Conservation (phyloP, 306 rosid species). For the Castanea crenata region DNA sequence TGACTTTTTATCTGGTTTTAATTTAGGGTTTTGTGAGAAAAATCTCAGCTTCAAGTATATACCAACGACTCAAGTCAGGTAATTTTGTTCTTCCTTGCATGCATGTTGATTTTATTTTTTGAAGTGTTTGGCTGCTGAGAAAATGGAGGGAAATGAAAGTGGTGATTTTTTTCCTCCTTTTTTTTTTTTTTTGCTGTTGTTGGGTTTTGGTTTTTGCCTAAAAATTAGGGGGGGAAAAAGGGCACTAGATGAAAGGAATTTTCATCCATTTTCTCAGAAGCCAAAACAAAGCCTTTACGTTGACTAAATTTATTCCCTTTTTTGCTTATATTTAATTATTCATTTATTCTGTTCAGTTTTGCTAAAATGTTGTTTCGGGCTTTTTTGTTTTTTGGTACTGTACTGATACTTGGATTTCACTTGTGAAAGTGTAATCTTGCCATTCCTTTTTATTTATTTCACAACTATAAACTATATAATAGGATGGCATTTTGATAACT, state of each 20-base stretch:
- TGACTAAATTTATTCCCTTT: not conserved
- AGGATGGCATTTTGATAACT: too few species aligned
- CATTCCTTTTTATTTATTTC: too few species aligned
- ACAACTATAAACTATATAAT: too few species aligned
- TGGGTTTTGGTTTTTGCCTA: not conserved
- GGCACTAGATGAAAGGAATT: not conserved
- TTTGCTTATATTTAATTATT: not conserved
- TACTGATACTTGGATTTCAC: not conserved
- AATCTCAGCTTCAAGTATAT: not conserved
- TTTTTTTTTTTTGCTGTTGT: too few species aligned
- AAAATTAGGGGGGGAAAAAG: not conserved
- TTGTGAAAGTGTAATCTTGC: not conserved
- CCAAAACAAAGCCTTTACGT: not conserved
- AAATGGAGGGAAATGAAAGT: not conserved
- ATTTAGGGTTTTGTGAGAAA: not conserved
- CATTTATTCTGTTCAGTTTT: not conserved
- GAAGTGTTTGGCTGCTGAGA: not conserved
- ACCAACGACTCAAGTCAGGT: not conserved
- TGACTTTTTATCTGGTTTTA: not conserved
- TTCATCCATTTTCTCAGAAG: not conserved
- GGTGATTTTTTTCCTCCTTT: not conserved
- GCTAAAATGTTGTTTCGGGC: not conserved
- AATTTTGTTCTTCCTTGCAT: not conserved
- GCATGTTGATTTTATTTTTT: not conserved
- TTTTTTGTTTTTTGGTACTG: not conserved